Evolutionary conservation across 129 eudicot genomes (phyloP), one percentile per base, ranked within the genome.

Genomic region (Oenanthe sinensis): DNA sequence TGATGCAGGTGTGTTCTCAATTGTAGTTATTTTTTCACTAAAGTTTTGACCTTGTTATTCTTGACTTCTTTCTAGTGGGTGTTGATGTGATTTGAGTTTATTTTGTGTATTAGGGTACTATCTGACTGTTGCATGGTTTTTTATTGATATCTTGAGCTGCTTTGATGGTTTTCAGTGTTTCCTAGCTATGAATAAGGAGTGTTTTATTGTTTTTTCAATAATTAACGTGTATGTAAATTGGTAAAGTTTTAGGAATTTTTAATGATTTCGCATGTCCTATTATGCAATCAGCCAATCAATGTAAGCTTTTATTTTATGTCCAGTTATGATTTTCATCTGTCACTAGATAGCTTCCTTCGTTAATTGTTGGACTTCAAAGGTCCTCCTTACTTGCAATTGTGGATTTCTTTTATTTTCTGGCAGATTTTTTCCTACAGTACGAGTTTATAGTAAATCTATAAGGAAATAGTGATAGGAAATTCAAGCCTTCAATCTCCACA

Each of bases 1-100:
- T 87, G 68, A 75, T 95, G 97, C 98, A 95, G 98, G 98, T 95
- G 78, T 55, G 65, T 77, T 43, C 40, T 1, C 8, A 5, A 11
- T 40, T 71, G 19, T 19, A 14, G 42, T 24, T 28, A 8, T 43
- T 42, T 71, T 43, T 19, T 10, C 19, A 0, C 20, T 12, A 1
- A 44, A 6, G 17, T 43, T 74, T 72, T 42, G 33, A 71, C 3
- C 46, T 65, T 63, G 26, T 12, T 22, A 9, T 5, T 60, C n/a
- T n/a, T n/a, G n/a, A n/a, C n/a, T n/a, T n/a, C 30, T n/a, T 17
- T 50, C 6, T 50, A 16, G 58, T 50, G 58, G 22, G 22, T n/a
- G 2, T 8, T 60, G 68, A 60, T 63, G 39, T 0, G 16, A 28
- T 63, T 63, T 19, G 26, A 3, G 71, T 28, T 26, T 63, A 12